These are phyloP conservation scores for Nissolia schottii DNA, from an alignment of 306 rosid species.

Conservation along the genomic window DNA sequence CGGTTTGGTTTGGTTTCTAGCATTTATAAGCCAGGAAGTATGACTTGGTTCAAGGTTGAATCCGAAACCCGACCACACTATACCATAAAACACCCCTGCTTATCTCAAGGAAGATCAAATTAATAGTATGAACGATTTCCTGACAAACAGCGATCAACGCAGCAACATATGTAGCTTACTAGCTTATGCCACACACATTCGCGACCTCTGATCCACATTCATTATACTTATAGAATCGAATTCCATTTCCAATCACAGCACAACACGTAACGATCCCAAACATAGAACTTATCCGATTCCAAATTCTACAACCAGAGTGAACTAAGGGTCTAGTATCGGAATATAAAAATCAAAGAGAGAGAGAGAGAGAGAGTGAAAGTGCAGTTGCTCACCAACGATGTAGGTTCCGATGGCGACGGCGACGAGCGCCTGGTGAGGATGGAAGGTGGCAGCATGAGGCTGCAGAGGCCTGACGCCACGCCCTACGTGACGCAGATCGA, in stretches of 20 bases:
- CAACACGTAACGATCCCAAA: neutral
- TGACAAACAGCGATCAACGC: neutral
- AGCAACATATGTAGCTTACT: neutral
- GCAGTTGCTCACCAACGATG: conserved; percentile 60
- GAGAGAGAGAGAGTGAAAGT: neutral
- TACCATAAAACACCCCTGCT: neutral
- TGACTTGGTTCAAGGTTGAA: neutral
- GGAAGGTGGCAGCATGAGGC: conserved; percentile 90
- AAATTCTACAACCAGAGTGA: neutral
- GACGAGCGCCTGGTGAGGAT: conserved; percentile 85
- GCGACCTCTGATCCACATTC: neutral
- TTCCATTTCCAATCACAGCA: conserved; percentile 1
- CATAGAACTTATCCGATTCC: neutral
- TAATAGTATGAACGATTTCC: neutral
- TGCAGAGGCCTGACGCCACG: conserved; percentile 61
- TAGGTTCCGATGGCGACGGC: conserved; percentile 91
- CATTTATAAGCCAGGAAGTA: neutral
- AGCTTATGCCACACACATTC: neutral
- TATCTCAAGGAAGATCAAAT: neutral
- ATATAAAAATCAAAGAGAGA: neutral
- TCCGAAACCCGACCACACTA: neutral
- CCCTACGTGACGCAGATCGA: conserved; percentile 91
- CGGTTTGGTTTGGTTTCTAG: neutral
- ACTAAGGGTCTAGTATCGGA: neutral
- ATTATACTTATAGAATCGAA: neutral